Evolutionary conservation across 2,329 filamentous ascomycete species (phyloP).

Genomic region (Dothideomycetes sp.): DNA sequence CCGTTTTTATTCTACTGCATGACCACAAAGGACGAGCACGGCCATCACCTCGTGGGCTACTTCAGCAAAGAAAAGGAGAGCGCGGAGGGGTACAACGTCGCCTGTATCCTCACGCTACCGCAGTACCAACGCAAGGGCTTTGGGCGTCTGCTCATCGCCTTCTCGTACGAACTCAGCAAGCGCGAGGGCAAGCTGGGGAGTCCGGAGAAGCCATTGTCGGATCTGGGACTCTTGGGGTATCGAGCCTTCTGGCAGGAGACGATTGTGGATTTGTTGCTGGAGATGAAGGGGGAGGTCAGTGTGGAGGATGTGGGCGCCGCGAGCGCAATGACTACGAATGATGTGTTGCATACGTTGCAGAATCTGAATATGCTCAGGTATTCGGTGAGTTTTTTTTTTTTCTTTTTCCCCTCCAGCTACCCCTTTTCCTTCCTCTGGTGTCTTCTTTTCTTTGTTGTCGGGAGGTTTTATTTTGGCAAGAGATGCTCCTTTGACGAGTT

Average conservation of each 20-base stretch:
- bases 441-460: too few relatives aligned
- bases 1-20: constrained; percentile 98
- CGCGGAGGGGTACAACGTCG: constrained; percentile 93
- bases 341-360: constrained; percentile 90
- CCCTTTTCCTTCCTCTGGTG: too few relatives aligned
- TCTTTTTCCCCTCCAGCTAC: too few relatives aligned
- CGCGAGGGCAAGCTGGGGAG: constrained; percentile 92
- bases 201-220: constrained; percentile 90
- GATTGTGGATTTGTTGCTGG: constrained; percentile 76
- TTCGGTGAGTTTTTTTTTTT: constrained; percentile 39
- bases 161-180: constrained; percentile 93
- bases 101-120: constrained; percentile 91
- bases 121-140: constrained; percentile 95
- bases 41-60: constrained; percentile 95
- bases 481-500: too few relatives aligned
- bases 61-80: constrained; percentile 98
- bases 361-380: constrained; percentile 93
- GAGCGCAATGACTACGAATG: constrained; percentile 92
- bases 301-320: constrained; percentile 72
- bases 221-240: constrained; percentile 86
- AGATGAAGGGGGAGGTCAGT: constrained; percentile 56
- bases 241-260: constrained; percentile 97
- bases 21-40: constrained; percentile 78
- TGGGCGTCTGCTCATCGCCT: constrained; percentile 85
- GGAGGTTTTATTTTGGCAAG: too few relatives aligned